Evolutionary conservation across 1,284 basidiomycete species (phyloP), one percentile per base, ranked within the genome.

Genomic region (Dichomitus squalens): DNA sequence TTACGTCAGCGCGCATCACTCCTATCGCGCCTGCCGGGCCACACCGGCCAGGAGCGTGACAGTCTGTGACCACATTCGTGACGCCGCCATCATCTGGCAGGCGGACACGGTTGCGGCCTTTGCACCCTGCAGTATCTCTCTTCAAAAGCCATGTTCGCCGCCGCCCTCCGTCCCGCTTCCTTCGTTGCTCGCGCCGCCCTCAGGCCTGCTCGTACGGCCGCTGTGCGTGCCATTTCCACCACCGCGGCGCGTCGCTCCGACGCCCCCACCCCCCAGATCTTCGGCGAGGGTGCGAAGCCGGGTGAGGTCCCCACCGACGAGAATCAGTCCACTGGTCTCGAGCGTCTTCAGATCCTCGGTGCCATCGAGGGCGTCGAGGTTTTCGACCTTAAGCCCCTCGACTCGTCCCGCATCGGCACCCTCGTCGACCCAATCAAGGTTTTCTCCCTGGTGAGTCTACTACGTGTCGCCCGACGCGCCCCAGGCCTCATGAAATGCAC

Each of bases 241-340:
- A 82, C 82, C 43, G 67, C 80, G 36, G 75, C 79, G 50, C 76
- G 77, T 49, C 73, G 75, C 54, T 85, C 85, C 18, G 73, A 65
- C 82, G 75, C 84, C 34, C 77, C 83, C 18, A 80, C 86, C 53
- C 90, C 92, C 56, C 77, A 86, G 62, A 77, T 94, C 64, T 88
- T 82, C 66, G 93, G 94, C 65, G 68, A 81, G 66, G 85, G 94
- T 70, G 85, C 83, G 67, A 88, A 92, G 75, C 56, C 85, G 12
- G 94, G 93, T 64, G 81, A 87, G 68, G 84, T 94, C 61, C 87
- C 94, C 58, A 92, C 90, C 61, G 91, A 94, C 76, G 82, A 90
- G 70, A 82, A 92, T 67, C 96, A 99, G 79, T 86, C 96, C 29
- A 99, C 96, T 65, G 96, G 96, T 87, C 82, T 98, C 60, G 96